Base-by-base conservation (phyloP, 106 monocot genomes). In the Phalaenopsis aphrodite region DNA sequence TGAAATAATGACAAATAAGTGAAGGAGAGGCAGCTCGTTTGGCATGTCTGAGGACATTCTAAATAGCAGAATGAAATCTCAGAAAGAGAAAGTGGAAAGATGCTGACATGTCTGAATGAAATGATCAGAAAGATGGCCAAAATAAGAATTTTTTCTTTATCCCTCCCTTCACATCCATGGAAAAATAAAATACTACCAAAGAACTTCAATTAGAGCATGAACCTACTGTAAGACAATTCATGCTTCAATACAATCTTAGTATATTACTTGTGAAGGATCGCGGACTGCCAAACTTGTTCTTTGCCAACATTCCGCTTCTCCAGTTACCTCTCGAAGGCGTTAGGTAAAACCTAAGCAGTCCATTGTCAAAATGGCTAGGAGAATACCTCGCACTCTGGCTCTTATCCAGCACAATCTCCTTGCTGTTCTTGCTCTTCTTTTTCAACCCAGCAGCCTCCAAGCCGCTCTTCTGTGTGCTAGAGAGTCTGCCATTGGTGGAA, bases 261-360 rank as follows among this genome's bases (percentile, higher is more conserved):
- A 89, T 46, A 64, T 74, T 94, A 80, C 83, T 85, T 24, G 89
- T 78, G 41, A 89, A 87, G 41, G 81, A 87, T 61, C 21, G 19
- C 8, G 89, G 84, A 67, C 72, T 81, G 19, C 79, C 67, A 18
- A 68, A 64, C 42, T 77, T 84, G 23, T 46, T 41, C 41, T 65
- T 85, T 71, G 56, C 75, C 18, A 11, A 41, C 46, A n/a, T 64
- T 19, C 77, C 82, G 18, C 82, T 84, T 78, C 91, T 79, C 49
- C 85, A 56, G 82, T 83, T 84, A 42, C 84, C 80, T 24, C 81
- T 61, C 89, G 85, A 85, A 8, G 95, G 93, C 56, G 91, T 82
- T 84, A 93, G 78, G 84, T 95, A 93, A 77, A 95, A 93, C 79
- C 93, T 69, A 48, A 91, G 67, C 91, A 95, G 55, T 14, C 95